Base-by-base conservation (phyloP, 768 basidiomycete genomes). In the Mycena indigotica region DNA sequence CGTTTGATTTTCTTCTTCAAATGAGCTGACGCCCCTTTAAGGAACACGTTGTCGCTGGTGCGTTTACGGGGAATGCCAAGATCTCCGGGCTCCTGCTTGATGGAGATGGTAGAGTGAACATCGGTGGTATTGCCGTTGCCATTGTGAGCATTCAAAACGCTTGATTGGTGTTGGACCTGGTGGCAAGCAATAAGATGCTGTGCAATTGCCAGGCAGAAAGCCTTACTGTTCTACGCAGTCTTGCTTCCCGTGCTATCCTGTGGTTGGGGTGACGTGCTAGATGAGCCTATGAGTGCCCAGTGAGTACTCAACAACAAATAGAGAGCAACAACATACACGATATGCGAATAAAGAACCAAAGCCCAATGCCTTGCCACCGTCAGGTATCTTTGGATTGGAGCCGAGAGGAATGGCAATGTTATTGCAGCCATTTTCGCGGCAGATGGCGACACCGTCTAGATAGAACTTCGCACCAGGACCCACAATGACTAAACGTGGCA, bases 391-490 rank as follows among this genome's bases (percentile, higher is more conserved):
- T 17, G 63, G 45, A 50, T 73, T 72, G 30, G 61, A 57, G 4
- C 57, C 60, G 30, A 84, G 70, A 3, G 68, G 48, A 25, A 84
- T 73, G 16, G 56, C 41, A 39, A 66, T 52, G 40, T 32, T 49
- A 21, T 72, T 64, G 63, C 83, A 84, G 5, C 74, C 76, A n/a
- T 72, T 62, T 65, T 84, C 80, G n/a, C 80, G 66, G 57, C 83
- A 84, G 6, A 67, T 71, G 17, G 79, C 65, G 17, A 60, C 57
- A 19, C 81, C 82, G 62, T 69, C 83, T 84, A 50, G 45, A 40
- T 3, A 50, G 25, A 40, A 53, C 48, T 56, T 44, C 61, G 26
- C 50, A 24, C 4, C 12, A 5, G 21, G 38, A 53, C 55, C 38
- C 49, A 48, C 29, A 51, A 53, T 39, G 13, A 56, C 24, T 17